Evolutionary conservation across 805 yeast species (phyloP).

Genomic region (Nakazawaea anatomiae): DNA sequence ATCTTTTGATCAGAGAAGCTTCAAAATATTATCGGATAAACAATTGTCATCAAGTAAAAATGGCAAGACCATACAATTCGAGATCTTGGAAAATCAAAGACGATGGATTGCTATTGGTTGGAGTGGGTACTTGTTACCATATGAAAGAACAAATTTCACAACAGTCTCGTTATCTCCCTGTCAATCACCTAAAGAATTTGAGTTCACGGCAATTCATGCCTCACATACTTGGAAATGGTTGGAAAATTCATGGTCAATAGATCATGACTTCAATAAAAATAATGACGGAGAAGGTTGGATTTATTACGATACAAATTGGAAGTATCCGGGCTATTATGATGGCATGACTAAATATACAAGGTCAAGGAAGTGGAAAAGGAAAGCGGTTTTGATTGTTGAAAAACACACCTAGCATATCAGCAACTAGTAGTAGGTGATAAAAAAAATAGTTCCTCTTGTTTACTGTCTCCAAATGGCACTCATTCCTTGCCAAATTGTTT

Average conservation of each 20-base stretch:
- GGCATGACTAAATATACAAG: conserved; percentile 47
- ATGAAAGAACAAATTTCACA: conserved; percentile 45
- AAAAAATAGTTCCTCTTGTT: too few relatives aligned
- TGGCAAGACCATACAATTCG: conserved; percentile 44
- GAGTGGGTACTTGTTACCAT: conserved; percentile 44
- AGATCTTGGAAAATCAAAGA: conserved; percentile 50
- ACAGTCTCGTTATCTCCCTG: conserved; percentile 29
- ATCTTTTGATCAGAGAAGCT: not conserved
- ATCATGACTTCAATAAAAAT: conserved; percentile 30
- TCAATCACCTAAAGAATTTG: conserved; percentile 28
- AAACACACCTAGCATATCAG: not conserved
- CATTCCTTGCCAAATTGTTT: too few relatives aligned
- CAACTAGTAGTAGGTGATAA: too few relatives aligned
- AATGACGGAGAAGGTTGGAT: conserved; percentile 45
- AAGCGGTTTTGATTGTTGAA: conserved; percentile 2
- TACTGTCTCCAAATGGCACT: too few relatives aligned
- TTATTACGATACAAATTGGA: conserved; percentile 50
- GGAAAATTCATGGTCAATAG: conserved; percentile 46
- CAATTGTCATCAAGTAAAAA: conserved; percentile 14
- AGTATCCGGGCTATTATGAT: conserved; percentile 30
- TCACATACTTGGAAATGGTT: conserved; percentile 53
- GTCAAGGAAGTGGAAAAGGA: conserved; percentile 36
- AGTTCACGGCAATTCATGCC: conserved; percentile 32
- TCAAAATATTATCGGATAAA: conserved; percentile 8
- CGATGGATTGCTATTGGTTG: conserved; percentile 62